Percentiles rank a stretch among this genome's conserved stretches.
phyloP scores from a whole-genome alignment of 31 red algal species.

The Endocladia muricata region DNA sequence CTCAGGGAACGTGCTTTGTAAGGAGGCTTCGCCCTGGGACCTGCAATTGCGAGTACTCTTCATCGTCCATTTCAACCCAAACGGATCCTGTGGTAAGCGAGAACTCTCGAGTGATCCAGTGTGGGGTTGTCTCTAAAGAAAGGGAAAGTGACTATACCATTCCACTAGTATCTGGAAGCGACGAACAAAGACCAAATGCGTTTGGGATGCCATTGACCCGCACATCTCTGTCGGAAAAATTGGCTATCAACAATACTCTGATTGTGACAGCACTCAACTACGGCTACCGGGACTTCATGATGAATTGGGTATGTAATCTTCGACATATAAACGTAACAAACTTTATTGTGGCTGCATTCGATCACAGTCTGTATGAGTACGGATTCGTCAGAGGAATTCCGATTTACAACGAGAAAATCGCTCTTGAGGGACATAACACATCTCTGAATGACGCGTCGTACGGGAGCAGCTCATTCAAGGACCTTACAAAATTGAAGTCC shows the following conservation, averaged over 20 bases:
- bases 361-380: conserved; percentile 63
- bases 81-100: conserved; percentile 59
- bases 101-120: conserved; percentile 37
- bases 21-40: conserved; percentile 41
- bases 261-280: conserved; percentile 66
- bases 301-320: conserved; percentile 83
- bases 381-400: conserved; percentile 57
- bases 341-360: conserved; percentile 67
- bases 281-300: conserved; percentile 69
- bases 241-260: conserved; percentile 63
- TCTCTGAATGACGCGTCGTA: conserved; percentile 25
- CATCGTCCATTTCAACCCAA: conserved; percentile 37
- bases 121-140: conserved; percentile 42
- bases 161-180: conserved; percentile 22
- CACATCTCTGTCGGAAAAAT: conserved; percentile 16
- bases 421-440: conserved; percentile 20
- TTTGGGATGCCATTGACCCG: conserved; percentile 54
- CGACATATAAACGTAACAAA: conserved; percentile 52
- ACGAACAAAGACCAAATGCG: not conserved
- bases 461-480: conserved; percentile 55
- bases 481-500: conserved; percentile 72
- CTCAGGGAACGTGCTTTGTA: conserved; percentile 53
- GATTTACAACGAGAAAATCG: conserved; percentile 46
- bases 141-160: conserved; percentile 33
- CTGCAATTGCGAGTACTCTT: conserved; percentile 71